These are phyloP conservation scores for Neopestalotiopsis clavispora DNA, from an alignment of 2,329 filamentous ascomycete genomes.

Conservation along the genomic window DNA sequence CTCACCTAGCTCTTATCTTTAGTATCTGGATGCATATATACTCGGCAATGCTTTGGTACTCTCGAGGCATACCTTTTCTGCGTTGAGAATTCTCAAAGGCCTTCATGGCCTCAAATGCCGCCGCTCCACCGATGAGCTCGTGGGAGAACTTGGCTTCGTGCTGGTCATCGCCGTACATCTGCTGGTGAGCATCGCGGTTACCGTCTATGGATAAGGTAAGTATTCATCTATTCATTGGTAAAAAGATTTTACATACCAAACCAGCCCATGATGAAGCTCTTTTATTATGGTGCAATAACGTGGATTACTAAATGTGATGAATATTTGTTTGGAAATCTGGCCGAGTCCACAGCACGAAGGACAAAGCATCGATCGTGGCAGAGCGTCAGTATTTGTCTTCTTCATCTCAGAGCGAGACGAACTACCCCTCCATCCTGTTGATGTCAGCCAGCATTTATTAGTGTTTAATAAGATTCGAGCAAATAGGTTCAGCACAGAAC, in stretches of 20 bases:
- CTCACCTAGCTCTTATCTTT: constrained; percentile 59
- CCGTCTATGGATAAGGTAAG: background rate
- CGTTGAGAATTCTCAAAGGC: constrained; percentile 78
- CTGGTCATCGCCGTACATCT: constrained; percentile 45
- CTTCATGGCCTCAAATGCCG: constrained; percentile 81
- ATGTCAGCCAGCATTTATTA: too few relatives aligned
- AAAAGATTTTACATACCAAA: background rate
- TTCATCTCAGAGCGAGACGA: too few relatives aligned
- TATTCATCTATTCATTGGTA: background rate
- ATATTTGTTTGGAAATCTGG: too few relatives aligned
- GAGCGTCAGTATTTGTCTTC: too few relatives aligned
- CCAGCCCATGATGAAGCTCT: background rate
- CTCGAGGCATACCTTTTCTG: constrained; percentile 58
- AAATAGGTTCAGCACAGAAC: too few relatives aligned
- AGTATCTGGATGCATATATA: background rate
- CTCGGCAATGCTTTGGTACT: background rate
- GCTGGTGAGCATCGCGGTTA: constrained; percentile 42
- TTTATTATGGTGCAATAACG: background rate
- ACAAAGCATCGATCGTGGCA: too few relatives aligned
- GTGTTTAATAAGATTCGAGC: too few relatives aligned
- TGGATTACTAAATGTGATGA: background rate
- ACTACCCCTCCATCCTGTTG: too few relatives aligned
- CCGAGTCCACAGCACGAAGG: too few relatives aligned
- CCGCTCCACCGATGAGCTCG: constrained; percentile 76
- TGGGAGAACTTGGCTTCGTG: constrained; percentile 71